Percentiles rank a stretch among this genome's conserved stretches.
Evolutionary conservation across 2,329 filamentous ascomycete species (phyloP).

Genomic region (Diaporthe velutina): DNA sequence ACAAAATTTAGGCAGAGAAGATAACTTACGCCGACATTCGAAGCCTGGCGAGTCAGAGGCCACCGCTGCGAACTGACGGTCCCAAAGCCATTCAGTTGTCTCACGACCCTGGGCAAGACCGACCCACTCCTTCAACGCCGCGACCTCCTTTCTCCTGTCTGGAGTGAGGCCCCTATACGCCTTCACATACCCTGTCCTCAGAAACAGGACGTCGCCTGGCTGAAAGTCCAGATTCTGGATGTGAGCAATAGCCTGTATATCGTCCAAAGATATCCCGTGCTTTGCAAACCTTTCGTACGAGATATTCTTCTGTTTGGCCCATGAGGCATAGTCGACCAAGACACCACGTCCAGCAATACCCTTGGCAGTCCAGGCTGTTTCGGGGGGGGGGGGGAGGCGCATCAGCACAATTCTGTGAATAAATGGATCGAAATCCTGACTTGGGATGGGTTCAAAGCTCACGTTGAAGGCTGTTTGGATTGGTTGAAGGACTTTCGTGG

Average conservation of each 20-base stretch:
- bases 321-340: background rate
- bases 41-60: background rate
- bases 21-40: conserved; percentile 3
- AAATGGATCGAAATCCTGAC: background rate
- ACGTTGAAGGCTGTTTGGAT: conserved; percentile 6
- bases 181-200: background rate
- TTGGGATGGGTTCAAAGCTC: background rate
- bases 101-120: background rate
- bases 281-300: background rate
- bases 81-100: conserved; percentile 13
- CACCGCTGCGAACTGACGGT: conserved; percentile 1
- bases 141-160: background rate
- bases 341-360: conserved; percentile 1
- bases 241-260: background rate
- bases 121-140: background rate
- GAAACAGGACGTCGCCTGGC: background rate
- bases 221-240: background rate
- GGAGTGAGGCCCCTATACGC: background rate
- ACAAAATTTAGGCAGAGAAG: background rate
- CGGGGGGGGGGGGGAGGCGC: no score
- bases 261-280: background rate
- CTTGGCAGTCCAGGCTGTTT: background rate
- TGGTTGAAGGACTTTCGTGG: background rate
- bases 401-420: background rate
- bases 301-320: background rate